phyloP scores from a whole-genome alignment of 106 monocot genomes.

The Amphibolis antarctica region DNA sequence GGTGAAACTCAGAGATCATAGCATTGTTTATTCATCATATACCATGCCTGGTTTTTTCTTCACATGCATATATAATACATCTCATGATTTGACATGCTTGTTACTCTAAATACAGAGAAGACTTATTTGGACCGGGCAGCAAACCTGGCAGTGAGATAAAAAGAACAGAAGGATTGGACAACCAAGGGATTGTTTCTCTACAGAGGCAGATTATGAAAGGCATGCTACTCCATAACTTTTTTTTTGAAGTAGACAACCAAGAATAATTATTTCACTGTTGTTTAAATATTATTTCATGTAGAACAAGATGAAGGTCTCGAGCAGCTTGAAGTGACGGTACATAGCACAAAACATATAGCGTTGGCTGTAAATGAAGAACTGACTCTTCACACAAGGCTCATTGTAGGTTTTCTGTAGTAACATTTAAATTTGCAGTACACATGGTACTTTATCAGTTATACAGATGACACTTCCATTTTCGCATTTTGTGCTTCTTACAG shows the following conservation, averaged over 20 bases:
- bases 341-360: constrained; percentile 87
- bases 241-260: too few species aligned
- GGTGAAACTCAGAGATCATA: too few species aligned
- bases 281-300: constrained; percentile 9
- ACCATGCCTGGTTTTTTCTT: too few species aligned
- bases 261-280: neutral
- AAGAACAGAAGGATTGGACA: constrained; percentile 53
- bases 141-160: constrained; percentile 46
- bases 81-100: neutral
- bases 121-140: constrained; percentile 45
- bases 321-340: constrained; percentile 68
- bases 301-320: constrained; percentile 91
- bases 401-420: constrained; percentile 30
- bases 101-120: constrained; percentile 30
- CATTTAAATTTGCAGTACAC: neutral
- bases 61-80: too few species aligned
- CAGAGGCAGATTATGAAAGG: constrained; percentile 60
- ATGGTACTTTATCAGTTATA: neutral
- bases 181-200: constrained; percentile 52
- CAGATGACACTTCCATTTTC: neutral
- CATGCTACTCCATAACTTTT: neutral
- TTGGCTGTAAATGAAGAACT: constrained; percentile 84
- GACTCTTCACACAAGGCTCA: constrained; percentile 70
- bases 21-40: too few species aligned
- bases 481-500: constrained; percentile 12